phyloP scores from a whole-genome alignment of 352 stramenopile genomes.

The Phytophthora crassamura region DNA sequence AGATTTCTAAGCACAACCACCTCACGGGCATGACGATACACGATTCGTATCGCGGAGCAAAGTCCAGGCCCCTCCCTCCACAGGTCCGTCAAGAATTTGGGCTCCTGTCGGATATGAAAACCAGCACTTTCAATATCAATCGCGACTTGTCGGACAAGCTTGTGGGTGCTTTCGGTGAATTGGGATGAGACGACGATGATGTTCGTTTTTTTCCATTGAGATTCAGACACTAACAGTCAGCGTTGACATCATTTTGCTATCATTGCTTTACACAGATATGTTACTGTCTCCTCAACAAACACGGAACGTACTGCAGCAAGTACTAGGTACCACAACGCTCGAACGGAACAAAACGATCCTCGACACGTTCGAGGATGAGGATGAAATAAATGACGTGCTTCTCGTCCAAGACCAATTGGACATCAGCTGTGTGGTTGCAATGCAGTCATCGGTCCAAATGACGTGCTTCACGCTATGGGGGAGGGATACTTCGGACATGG shows the following conservation, averaged over 20 bases:
- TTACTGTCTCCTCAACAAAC: constrained; percentile 12
- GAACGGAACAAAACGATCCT: background rate
- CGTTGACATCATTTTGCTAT: background rate
- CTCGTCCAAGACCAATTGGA: constrained; percentile 15
- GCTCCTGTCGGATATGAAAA: no score
- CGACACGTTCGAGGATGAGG: constrained; percentile 1
- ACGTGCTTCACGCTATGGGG: constrained; percentile 8
- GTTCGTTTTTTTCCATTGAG: background rate
- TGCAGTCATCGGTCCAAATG: constrained; percentile 12
- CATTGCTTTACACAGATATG: no score
- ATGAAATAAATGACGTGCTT: constrained; percentile 14
- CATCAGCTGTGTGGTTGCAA: constrained; percentile 6
- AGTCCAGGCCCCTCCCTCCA: no score
- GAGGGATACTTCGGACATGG: constrained; percentile 7
- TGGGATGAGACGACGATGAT: no score
- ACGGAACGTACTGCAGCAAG: constrained; percentile 6
- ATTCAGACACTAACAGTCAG: no score
- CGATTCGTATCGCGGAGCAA: no score
- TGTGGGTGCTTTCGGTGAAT: background rate
- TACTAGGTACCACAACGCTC: background rate
- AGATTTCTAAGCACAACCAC: no score
- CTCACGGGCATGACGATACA: no score
- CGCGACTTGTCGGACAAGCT: no score
- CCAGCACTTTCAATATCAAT: no score
- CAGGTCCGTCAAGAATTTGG: no score